These are phyloP conservation scores for Didymella keratinophila DNA, from an alignment of 2,329 filamentous ascomycete species.

Conservation along the genomic window DNA sequence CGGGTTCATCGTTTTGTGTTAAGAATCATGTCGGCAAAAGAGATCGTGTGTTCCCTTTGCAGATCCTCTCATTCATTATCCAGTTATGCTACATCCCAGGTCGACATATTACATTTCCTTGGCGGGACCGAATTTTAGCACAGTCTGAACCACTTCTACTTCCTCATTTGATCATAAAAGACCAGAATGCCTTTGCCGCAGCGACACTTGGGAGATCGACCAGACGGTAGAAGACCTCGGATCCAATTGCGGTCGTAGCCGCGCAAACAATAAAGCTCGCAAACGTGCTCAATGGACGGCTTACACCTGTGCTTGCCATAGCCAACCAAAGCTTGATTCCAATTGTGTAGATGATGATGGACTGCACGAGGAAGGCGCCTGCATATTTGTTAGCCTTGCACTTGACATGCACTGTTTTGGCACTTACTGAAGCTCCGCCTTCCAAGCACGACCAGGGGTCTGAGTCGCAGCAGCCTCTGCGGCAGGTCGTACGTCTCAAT, in stretches of 20 bases:
- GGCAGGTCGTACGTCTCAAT: constrained; percentile 52
- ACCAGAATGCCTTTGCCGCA: constrained; percentile 34
- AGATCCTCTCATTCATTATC: no score
- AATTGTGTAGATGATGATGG: constrained; percentile 53
- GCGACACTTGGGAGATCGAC: constrained; percentile 46
- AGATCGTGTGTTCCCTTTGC: no score
- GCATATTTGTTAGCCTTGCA: constrained; percentile 19
- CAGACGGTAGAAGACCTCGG: constrained; percentile 43
- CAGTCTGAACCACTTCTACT: no score
- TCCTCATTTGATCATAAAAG: constrained; percentile 32
- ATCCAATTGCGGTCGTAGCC: constrained; percentile 26
- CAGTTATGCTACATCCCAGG: no score
- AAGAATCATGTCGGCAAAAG: no score
- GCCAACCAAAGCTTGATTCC: constrained; percentile 57
- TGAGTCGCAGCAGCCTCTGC: constrained; percentile 48
- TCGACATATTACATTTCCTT: no score
- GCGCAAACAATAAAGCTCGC: constrained; percentile 38
- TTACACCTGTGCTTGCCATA: constrained; percentile 27
- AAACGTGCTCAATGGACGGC: constrained; percentile 25
- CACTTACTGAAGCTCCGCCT: constrained; percentile 55
- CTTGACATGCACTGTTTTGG: background rate
- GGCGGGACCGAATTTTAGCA: no score
- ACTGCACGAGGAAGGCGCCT: constrained; percentile 55
- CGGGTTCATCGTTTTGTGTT: no score
- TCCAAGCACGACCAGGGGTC: constrained; percentile 51